Base-by-base conservation (phyloP, 768 basidiomycete genomes). In the Lactarius hengduanensis region DNA sequence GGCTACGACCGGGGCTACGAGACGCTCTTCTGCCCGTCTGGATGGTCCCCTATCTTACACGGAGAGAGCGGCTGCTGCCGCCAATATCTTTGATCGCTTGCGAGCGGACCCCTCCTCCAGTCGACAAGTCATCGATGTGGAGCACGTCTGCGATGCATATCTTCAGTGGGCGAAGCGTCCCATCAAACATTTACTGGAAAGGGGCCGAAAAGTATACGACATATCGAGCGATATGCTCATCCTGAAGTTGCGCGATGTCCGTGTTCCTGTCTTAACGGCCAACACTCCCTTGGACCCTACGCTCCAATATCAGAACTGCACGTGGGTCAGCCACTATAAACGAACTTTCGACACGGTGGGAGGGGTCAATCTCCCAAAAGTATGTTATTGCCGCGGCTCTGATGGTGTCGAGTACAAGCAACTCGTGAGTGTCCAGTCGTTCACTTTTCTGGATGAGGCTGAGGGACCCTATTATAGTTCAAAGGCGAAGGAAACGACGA, bases 401-500 rank as follows among this genome's bases (percentile, higher is more conserved):
- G 83, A 89, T 71, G 92, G 90, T 1, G 71, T 75, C 34, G 76
- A 73, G 59, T 90, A 94, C 75, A 90, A 82, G 69, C 93, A 98
- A 73, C 74, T 99, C 75, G 96, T 95, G 70, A 73, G 89, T 76
- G 15, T 22, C 10, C n/a, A 10, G 2, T n/a, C 9, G 43, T 26
- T 57, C 11, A 40, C 22, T n/a, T 50, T 10, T 47, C 5, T 6
- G 30, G 15, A 13, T 28, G 40, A 45, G 18, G 13, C 57, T 71
- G 54, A 68, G 41, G 5, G 2, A 34, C 3, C 7, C 59, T 30
- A 41, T 59, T 59, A 6, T 68, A 96, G 94, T 96, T 94, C 78
- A 98, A 99, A 75, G 94, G 94, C 4, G 86, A 91, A 78, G 90
- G 90, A 10, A 81, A 86, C 11, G 97, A 99, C 71, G 97, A 99